phyloP scores from a whole-genome alignment of 1,284 basidiomycete genomes.

The Apiotrichum montevideense region DNA sequence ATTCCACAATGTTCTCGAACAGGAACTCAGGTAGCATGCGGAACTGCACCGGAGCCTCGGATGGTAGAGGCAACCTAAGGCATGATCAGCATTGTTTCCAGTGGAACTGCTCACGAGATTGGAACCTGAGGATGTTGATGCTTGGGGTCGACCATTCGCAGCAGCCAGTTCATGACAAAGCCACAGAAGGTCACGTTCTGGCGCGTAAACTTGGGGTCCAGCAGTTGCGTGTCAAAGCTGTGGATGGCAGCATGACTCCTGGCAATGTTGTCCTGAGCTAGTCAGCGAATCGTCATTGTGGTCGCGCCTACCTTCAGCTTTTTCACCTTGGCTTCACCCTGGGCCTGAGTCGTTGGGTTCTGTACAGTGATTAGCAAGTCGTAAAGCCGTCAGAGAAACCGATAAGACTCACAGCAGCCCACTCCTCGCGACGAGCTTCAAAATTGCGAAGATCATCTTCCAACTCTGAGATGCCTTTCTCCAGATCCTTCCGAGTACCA shows the following conservation, averaged over 20 bases:
- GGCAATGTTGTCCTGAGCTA: slow-evolving; percentile 57
- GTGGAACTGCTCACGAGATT: slow-evolving; percentile 54
- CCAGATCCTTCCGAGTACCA: slow-evolving; percentile 62
- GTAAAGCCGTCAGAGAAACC: slow-evolving; percentile 1
- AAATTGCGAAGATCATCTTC: slow-evolving; percentile 70
- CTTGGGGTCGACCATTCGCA: slow-evolving; percentile 82
- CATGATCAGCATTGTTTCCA: slow-evolving; percentile 15
- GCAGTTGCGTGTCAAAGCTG: slow-evolving; percentile 76
- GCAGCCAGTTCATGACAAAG: slow-evolving; percentile 91
- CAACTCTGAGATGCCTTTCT: slow-evolving; percentile 68
- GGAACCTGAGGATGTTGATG: slow-evolving; percentile 66
- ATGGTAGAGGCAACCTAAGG: slow-evolving; percentile 75
- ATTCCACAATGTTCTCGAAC: slow-evolving; percentile 89
- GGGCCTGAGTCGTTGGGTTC: slow-evolving; percentile 52
- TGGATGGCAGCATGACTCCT: slow-evolving; percentile 62
- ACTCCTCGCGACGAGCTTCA: slow-evolving; percentile 63
- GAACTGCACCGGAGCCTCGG: slow-evolving; percentile 78
- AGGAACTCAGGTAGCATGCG: slow-evolving; percentile 90
- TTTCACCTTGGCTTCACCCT: slow-evolving; percentile 55
- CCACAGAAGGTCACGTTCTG: slow-evolving; percentile 75
- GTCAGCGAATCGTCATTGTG: slow-evolving; percentile 1
- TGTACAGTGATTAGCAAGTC: slow-evolving; percentile 1
- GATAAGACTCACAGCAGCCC: slow-evolving; percentile 54
- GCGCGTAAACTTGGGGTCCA: slow-evolving; percentile 77
- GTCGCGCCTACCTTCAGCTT: slow-evolving; percentile 57